Evolutionary conservation across 441 rosid species (phyloP).

Genomic region (Cnidoscolus chayamansa): DNA sequence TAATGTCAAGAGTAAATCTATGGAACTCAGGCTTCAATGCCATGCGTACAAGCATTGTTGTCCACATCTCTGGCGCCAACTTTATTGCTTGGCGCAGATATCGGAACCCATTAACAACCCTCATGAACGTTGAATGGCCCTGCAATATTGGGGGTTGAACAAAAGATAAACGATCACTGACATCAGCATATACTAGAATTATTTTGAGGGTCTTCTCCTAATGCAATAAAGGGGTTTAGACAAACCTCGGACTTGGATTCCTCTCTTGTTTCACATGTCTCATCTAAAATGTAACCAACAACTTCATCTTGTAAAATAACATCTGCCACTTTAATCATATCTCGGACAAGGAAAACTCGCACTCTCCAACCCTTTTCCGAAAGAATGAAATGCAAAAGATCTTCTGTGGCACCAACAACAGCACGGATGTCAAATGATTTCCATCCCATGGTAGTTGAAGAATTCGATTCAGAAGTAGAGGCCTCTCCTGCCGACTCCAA

Average conservation of each 20-base stretch:
- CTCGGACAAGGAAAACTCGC: conserved; percentile 67
- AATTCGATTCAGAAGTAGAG: conserved; percentile 31
- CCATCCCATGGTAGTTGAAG: conserved; percentile 47
- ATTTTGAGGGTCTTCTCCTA: background rate
- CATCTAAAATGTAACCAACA: conserved; percentile 34
- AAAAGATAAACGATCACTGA: background rate
- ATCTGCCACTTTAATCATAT: conserved; percentile 67
- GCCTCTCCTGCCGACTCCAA: conserved; percentile 47
- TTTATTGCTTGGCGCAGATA: conserved; percentile 55
- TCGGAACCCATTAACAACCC: conserved; percentile 60
- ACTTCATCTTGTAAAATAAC: conserved; percentile 53
- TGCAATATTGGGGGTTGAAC: conserved; percentile 25
- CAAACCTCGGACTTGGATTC: conserved; percentile 45
- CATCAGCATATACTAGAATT: background rate
- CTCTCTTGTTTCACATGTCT: conserved; percentile 27
- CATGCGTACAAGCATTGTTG: conserved; percentile 66
- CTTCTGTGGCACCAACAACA: conserved; percentile 92
- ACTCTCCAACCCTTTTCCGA: too few species aligned
- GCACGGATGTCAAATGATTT: conserved; percentile 85
- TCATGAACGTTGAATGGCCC: conserved; percentile 43
- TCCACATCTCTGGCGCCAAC: conserved; percentile 83
- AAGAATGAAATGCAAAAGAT: conserved; percentile 61
- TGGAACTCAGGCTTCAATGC: conserved; percentile 60
- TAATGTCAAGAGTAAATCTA: conserved; percentile 45
- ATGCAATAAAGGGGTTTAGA: conserved; percentile 9